Conservation (phyloP, 164 flowering plant species). For the Annona cherimola region DNA sequence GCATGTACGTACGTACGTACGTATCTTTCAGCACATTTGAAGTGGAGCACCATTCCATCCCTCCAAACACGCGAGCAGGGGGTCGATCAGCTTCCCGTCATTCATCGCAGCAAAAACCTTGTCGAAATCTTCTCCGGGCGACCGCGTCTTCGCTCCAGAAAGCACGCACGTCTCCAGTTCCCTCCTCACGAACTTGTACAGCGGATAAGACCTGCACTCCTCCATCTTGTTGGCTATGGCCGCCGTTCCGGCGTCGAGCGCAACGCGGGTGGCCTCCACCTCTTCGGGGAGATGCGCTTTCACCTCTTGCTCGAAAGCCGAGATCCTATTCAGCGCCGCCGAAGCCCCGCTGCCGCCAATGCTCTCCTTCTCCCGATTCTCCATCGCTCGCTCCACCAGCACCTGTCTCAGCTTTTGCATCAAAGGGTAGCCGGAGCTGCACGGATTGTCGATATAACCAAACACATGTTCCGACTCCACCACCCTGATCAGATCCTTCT, state of each 20-base stretch:
- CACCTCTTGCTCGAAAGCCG: conserved; percentile 39
- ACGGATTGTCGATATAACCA: conserved; percentile 40
- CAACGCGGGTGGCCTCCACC: conserved; percentile 25
- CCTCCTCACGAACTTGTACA: conserved; percentile 34
- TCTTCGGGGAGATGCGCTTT: conserved; percentile 35
- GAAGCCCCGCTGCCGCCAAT: conserved; percentile 17
- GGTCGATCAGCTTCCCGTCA: conserved; percentile 40
- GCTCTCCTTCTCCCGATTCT: conserved; percentile 18
- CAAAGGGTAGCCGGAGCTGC: conserved; percentile 28
- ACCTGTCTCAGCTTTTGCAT: conserved; percentile 46
- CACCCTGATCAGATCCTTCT: conserved; percentile 39
- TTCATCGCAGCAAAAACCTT: conserved; percentile 37
- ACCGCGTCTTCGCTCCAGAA: conserved; percentile 30
- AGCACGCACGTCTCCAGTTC: conserved; percentile 25
- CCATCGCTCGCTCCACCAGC: conserved; percentile 35
- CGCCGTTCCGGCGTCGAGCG: conserved; percentile 21
- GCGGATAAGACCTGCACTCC: conserved; percentile 43
- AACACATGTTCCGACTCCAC: conserved; percentile 34
- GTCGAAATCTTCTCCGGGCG: conserved; percentile 42
- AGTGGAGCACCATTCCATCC: conserved; percentile 36
- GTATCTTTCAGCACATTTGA: not conserved
- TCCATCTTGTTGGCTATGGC: conserved; percentile 30
- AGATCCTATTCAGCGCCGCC: conserved; percentile 31
- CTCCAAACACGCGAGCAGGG: conserved; percentile 32
- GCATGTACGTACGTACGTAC: no score